Evolutionary conservation across 148 eudicot species (phyloP).

Genomic region (Spergularia marina): DNA sequence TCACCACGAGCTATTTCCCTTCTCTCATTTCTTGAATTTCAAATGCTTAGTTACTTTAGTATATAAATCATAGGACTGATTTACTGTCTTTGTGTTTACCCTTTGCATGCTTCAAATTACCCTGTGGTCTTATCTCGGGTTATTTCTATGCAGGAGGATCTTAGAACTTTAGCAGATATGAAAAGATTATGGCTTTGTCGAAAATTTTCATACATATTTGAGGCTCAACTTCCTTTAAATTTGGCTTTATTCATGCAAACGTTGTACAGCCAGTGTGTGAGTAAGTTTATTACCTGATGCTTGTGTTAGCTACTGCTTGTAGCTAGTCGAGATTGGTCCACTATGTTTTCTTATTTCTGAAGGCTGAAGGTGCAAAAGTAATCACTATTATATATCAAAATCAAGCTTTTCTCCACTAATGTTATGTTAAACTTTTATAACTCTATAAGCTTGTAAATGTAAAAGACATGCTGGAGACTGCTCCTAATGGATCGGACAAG

Average conservation of each 20-base stretch:
- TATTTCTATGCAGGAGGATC: constrained; percentile 35
- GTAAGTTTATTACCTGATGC: constrained; percentile 35
- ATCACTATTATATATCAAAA: no score
- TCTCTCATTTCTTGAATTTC: not conserved
- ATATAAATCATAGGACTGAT: not conserved
- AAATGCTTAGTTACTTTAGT: not conserved
- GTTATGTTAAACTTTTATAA: no score
- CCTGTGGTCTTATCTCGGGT: not conserved
- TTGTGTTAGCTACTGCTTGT: not conserved
- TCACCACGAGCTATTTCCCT: not conserved
- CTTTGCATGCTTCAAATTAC: not conserved
- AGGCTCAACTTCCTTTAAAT: constrained; percentile 60
- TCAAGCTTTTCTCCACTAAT: no score
- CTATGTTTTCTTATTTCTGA: not conserved
- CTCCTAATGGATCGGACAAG: no score
- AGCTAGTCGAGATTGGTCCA: not conserved
- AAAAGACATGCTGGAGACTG: no score
- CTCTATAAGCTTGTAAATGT: no score
- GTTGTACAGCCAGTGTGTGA: constrained; percentile 57
- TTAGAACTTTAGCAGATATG: constrained; percentile 51
- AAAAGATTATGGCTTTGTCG: constrained; percentile 68
- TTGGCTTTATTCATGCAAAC: constrained; percentile 69
- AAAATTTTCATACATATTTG: constrained; percentile 72
- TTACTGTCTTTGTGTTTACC: not conserved
- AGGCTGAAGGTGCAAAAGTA: not conserved